Evolutionary conservation across 805 yeast genomes (phyloP), one percentile per base, ranked within the genome.

Genomic region (Candida railenensis): DNA sequence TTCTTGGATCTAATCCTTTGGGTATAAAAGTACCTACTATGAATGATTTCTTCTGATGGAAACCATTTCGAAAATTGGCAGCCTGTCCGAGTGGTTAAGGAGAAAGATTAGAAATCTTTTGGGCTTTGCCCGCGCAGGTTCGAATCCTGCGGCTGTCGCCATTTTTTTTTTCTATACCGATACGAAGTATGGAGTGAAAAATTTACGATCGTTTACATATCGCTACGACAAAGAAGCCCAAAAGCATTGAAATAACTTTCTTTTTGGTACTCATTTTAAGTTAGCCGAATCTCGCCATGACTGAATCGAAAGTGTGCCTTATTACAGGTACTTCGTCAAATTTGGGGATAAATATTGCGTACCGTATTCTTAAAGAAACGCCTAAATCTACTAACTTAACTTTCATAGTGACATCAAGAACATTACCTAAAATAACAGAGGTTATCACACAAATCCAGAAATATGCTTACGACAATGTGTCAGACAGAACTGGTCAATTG

Each of bases 381-480:
- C 82, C 85, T 4, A 61, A 69, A 1, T 73, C 73, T 16, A 69
- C 71, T 7, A 73, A 85, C 48, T 58, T 94, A 41, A 90, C 97
- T 1, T 70, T 94, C 8, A 82, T 94, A 9, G 90, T 92, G 9
- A 91, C 98, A 0, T 87, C 97, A 3, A 75, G 99, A 54, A 88
- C 96, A 0, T 73, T 92, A 40, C 90, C 96, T 5, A 81, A 89
- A 47, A 97, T 84, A 3, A 83, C 83, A 47, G 89, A 86, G 51
- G 84, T 84, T 19, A 87, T 92, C 42, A 74, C 71, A 21, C 65
- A 67, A 40, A 80, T 89, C 48, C 77, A 81, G 48, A 58, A 65
- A 5, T 76, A 74, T 60, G 58, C 62, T 28, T 52, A 53, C 7
- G 49, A 54, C 3, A 51, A 55, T 12, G 46, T 53, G 12, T 59